Evolutionary conservation across 306 rosid genomes (phyloP).

Genomic region (Malus fusca): DNA sequence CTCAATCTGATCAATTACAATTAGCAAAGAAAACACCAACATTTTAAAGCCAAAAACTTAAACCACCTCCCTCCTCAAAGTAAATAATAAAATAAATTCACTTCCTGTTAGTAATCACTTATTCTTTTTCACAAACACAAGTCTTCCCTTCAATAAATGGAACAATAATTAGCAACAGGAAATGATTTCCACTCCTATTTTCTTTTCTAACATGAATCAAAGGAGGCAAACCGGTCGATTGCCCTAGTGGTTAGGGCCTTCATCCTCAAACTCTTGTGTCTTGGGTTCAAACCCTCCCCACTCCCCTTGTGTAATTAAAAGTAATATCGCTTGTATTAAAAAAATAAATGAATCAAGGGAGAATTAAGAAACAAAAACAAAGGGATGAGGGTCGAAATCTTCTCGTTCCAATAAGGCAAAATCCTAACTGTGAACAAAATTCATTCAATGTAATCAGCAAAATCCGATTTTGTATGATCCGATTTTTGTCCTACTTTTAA

Average conservation of each 20-base stretch:
- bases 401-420: background rate
- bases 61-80: background rate
- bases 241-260: too few relatives aligned
- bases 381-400: background rate
- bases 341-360: background rate
- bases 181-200: background rate
- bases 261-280: too few relatives aligned
- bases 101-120: background rate
- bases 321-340: too few relatives aligned
- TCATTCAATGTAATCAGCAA: background rate
- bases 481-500: background rate
- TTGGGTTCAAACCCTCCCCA: too few relatives aligned
- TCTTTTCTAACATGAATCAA: too few relatives aligned
- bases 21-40: background rate
- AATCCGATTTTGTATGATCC: background rate
- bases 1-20: conserved; percentile 30
- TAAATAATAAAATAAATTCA: background rate
- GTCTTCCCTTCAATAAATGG: background rate
- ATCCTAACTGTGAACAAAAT: background rate
- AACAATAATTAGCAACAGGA: background rate
- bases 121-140: background rate
- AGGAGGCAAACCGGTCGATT: too few relatives aligned
- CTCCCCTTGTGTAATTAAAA: too few relatives aligned
- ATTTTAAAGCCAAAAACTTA: background rate
- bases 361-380: background rate